Base-by-base conservation (phyloP, 1,284 basidiomycete genomes). In the Sporisorium exsertum region DNA sequence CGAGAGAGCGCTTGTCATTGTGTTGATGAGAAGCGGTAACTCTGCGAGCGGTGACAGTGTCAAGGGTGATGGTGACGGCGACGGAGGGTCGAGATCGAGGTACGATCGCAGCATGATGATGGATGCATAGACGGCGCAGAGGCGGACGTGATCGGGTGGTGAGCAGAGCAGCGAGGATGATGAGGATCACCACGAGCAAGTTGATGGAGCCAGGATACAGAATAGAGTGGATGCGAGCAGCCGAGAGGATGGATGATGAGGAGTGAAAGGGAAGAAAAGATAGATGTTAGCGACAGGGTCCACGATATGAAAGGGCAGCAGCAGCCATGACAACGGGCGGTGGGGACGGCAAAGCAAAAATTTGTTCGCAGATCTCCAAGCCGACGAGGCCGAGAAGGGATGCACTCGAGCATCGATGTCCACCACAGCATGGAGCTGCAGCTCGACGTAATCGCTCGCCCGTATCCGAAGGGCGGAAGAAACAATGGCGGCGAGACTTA, bases 281-380 rank as follows among this genome's bases (percentile, higher is more conserved):
- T 73, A 73, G 71, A 73, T 73, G 71, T 73, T 73, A 73, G 65
- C 71, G 51, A 42, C 43, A 65, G 58, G 65, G 58, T 59, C 55
- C 50, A 35, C 5, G 35, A 33, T 42, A 52, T 32, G 54, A 67
- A 43, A 46, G 37, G 54, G 16, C 13, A 45, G 40, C 27, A 45
- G 40, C 27, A 40, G 9, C 45, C 45, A 40, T 26, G 24, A 37
- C 22, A 15, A 29, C 7, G 32, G 29, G 47, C 35, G 57, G 54
- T 50, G 61, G 62, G 52, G 57, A 61, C 53, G 40, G 45, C 24
- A 29, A 52, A 29, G 8, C 12, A 26, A 61, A 64, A 64, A 57
- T 57, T 64, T 70, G 57, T 33, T 16, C 37, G 13, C 4, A 47
- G 22, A 37, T 20, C 43, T 20, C 18, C 29, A 35, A 40, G 49